phyloP scores from a whole-genome alignment of 768 basidiomycete genomes.

The Ramaria rubella region DNA sequence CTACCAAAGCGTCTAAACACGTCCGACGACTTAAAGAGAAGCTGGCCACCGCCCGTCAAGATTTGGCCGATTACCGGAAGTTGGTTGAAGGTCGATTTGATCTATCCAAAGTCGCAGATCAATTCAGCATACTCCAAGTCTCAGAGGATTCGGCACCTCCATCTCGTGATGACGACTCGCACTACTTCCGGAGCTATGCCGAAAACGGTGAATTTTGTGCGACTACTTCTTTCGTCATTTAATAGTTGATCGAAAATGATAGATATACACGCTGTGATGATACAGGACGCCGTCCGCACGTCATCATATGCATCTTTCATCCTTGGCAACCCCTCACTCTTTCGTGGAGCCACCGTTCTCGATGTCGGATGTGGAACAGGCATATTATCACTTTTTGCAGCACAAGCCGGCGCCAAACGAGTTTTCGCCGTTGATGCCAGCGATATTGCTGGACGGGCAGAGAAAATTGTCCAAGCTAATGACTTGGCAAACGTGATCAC shows the following conservation, averaged over 20 bases:
- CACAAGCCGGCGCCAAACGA: slow-evolving; percentile 79
- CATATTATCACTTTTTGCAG: slow-evolving; percentile 86
- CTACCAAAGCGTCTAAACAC: slow-evolving; percentile 32
- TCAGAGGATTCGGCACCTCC: slow-evolving; percentile 37
- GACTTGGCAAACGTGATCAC: slow-evolving; percentile 65
- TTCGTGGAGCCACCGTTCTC: slow-evolving; percentile 80
- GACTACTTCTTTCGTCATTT: background rate
- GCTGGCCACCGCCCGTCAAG: slow-evolving; percentile 50
- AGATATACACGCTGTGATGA: slow-evolving; percentile 97
- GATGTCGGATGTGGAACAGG: slow-evolving; percentile 97
- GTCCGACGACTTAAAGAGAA: slow-evolving; percentile 58
- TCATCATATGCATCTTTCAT: slow-evolving; percentile 91
- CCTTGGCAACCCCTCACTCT: slow-evolving; percentile 70
- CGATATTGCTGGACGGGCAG: slow-evolving; percentile 69
- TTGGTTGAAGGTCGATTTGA: slow-evolving; percentile 52
- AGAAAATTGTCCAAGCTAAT: slow-evolving; percentile 73
- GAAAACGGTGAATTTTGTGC: slow-evolving; percentile 57
- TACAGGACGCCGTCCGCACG: slow-evolving; percentile 90
- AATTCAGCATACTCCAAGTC: slow-evolving; percentile 2
- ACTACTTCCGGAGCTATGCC: slow-evolving; percentile 89
- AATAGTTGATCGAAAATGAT: background rate
- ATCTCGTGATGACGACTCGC: slow-evolving; percentile 79
- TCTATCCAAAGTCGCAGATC: slow-evolving; percentile 28
- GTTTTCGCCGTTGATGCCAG: slow-evolving; percentile 93
- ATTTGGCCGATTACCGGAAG: slow-evolving; percentile 54